Conservation (phyloP, 805 yeast genomes). For the Yarrowia divulgata region DNA sequence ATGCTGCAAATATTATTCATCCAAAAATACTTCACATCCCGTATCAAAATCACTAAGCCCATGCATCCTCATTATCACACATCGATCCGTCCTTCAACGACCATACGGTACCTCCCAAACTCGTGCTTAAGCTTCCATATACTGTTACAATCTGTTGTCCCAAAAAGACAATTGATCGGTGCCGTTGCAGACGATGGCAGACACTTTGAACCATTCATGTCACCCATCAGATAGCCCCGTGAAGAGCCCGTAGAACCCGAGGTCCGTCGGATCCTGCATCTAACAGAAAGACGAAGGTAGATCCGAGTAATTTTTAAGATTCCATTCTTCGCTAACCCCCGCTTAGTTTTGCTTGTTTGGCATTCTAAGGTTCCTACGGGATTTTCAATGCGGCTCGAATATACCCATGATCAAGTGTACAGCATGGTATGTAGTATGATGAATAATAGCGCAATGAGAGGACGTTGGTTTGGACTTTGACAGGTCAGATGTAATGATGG, state of each 20-base stretch:
- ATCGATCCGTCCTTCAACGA: background rate
- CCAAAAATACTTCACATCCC: background rate
- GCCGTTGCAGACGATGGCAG: background rate
- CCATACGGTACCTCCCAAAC: background rate
- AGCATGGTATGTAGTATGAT: background rate
- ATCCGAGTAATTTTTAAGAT: slow-evolving; percentile 17
- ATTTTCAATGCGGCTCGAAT: background rate
- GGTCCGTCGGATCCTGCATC: no score
- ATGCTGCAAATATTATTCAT: background rate
- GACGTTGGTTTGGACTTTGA: background rate
- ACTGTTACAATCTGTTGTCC: background rate
- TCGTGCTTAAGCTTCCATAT: slow-evolving; percentile 12
- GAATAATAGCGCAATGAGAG: background rate
- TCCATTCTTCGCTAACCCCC: background rate
- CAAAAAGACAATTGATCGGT: slow-evolving; percentile 22
- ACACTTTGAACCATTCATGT: background rate
- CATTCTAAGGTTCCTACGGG: background rate
- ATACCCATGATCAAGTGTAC: background rate
- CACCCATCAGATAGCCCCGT: background rate
- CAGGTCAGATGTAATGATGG: background rate
- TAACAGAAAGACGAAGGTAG: background rate
- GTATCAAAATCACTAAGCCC: no score
- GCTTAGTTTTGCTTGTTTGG: slow-evolving; percentile 2
- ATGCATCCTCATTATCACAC: no score
- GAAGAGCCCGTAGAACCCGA: background rate